Evolutionary conservation across 176 grass and related monocot species (phyloP), one percentile per base, ranked within the genome.

Genomic region (Themeda triandra): DNA sequence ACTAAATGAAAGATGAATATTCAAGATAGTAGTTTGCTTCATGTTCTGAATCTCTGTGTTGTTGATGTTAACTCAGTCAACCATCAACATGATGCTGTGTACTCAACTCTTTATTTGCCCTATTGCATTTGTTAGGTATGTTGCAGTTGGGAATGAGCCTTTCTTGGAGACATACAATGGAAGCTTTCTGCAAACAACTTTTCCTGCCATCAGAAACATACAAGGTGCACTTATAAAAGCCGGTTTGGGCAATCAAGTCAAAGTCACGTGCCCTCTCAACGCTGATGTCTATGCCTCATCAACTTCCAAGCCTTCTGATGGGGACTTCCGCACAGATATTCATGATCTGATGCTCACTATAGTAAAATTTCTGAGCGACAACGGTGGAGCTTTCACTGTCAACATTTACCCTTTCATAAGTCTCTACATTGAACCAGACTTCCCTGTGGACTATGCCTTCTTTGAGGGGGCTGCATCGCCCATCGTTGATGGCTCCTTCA

Each of bases 361-460:
- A 5, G 93, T 99, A 2, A 99, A 99, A 51, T 96, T 92, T 76
- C 91, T 99, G 23, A 96, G 89, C 1, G 96, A 99, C 66, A 96
- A 90, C 24, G 83, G 73, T 8, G 96, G 87, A 33, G 84, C 84
- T 75, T 99, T 96, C 68, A 99, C 96, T 10, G 96, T 99, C 83
- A 99, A 99, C 82, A 99, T 99, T 64, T 99, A 99, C 71, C 96
- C 96, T 82, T 99, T 99, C 86, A 99, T 99, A 84, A 99, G 96
- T 66, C 93, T 99, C 25, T 99, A 99, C 83, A 84, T 8, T 1
- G 93, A 99, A 3, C 6, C 96, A 67, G 79, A 96, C 85, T 99
- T 99, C 70, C 96, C 96, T 2, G 83, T 93, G 23, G 93, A 99
- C 48, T 99, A 99, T 28, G 96, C 96, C 71, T 99, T 99, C 88